phyloP scores from a whole-genome alignment of 148 eudicot genomes.

The Simmondsia chinensis region DNA sequence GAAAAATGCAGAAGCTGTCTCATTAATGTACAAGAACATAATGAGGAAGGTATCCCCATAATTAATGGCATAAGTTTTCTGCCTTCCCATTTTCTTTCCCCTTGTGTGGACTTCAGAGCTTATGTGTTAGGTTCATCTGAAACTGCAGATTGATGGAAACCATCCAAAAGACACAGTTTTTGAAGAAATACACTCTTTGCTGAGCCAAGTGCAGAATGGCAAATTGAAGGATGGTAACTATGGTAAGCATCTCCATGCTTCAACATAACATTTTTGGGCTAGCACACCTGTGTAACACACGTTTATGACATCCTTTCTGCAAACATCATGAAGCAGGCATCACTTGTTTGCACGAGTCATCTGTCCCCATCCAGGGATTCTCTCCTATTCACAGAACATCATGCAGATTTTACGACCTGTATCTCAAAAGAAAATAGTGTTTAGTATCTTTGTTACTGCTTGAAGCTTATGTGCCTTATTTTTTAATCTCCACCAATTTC shows the following conservation, averaged over 20 bases:
- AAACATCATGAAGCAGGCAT: neutral
- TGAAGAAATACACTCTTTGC: constrained; percentile 43
- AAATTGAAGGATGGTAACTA: constrained; percentile 30
- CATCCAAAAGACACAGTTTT: constrained; percentile 67
- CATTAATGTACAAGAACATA: constrained; percentile 47
- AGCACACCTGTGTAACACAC: too few relatives aligned
- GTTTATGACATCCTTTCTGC: too few relatives aligned
- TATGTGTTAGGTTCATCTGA: constrained; percentile 8
- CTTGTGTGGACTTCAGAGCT: constrained; percentile 6
- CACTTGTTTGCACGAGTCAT: too few relatives aligned
- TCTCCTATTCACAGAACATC: too few relatives aligned
- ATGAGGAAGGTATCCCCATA: constrained; percentile 49
- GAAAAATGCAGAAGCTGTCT: constrained; percentile 63
- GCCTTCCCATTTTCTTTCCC: neutral
- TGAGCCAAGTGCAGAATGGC: constrained; percentile 42
- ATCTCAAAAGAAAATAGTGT: too few relatives aligned
- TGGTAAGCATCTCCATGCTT: constrained; percentile 21
- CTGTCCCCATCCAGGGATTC: too few relatives aligned
- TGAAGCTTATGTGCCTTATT: too few relatives aligned
- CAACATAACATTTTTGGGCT: constrained; percentile 2
- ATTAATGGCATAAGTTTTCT: constrained; percentile 1
- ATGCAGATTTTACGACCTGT: too few relatives aligned
- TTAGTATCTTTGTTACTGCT: too few relatives aligned
- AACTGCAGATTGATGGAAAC: constrained; percentile 75
- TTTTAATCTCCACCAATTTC: too few relatives aligned